These are phyloP conservation scores for Rhodamnia argentea DNA, from an alignment of 345 rosid species.

Conservation along the genomic window DNA sequence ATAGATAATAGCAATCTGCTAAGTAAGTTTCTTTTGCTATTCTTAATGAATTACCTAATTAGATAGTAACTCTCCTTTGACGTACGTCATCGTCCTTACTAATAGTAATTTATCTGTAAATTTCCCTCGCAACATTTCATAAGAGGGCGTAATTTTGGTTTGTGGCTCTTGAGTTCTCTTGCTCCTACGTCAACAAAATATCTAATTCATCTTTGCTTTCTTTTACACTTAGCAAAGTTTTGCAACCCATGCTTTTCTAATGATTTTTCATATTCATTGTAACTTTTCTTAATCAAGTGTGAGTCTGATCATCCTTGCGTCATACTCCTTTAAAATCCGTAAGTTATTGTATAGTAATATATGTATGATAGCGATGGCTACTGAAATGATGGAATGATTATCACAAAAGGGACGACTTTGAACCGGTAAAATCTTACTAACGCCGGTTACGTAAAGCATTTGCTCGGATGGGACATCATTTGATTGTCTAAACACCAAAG, in stretches of 20 bases:
- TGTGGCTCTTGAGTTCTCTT: not conserved
- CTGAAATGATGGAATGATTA: too few relatives aligned
- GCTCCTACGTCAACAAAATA: not conserved
- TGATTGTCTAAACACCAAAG: too few relatives aligned
- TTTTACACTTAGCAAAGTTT: not conserved
- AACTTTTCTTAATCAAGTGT: not conserved
- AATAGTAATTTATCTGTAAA: not conserved
- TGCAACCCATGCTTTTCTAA: not conserved
- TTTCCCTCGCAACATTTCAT: not conserved
- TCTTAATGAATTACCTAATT: not conserved
- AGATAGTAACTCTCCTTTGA: not conserved
- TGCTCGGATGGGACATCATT: too few relatives aligned
- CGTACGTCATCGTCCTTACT: not conserved
- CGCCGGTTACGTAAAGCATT: too few relatives aligned
- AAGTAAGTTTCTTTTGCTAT: not conserved
- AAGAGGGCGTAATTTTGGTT: not conserved
- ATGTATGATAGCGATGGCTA: too few relatives aligned
- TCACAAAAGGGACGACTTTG: too few relatives aligned
- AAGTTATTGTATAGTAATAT: too few relatives aligned
- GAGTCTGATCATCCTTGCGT: not conserved
- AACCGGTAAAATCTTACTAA: too few relatives aligned
- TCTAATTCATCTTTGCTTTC: too few relatives aligned
- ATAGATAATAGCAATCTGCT: not conserved
- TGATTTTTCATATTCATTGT: not conserved
- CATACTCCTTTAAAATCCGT: too few relatives aligned